Conservation (phyloP, 768 basidiomycete species). For the Leccinum variicolor region DNA sequence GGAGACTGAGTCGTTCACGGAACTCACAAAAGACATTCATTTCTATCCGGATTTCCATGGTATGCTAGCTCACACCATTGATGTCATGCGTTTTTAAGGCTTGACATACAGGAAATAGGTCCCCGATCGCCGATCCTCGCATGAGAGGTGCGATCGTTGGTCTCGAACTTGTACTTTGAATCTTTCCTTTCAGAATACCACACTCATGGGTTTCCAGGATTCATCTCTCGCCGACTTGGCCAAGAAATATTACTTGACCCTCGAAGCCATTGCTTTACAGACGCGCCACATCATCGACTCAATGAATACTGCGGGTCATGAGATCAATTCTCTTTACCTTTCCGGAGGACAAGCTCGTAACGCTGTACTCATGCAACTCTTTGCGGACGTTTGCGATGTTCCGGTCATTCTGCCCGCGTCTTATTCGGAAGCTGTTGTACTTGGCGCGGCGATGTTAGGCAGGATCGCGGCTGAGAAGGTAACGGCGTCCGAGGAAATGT, state of each 20-base stretch:
- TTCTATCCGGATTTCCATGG: slow-evolving; percentile 96
- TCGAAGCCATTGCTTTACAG: slow-evolving; percentile 92
- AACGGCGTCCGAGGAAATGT: slow-evolving; percentile 62
- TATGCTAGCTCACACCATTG: slow-evolving; percentile 23
- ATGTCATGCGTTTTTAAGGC: background rate
- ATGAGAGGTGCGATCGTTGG: slow-evolving; percentile 94
- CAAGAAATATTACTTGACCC: slow-evolving; percentile 83
- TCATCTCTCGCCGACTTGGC: slow-evolving; percentile 77
- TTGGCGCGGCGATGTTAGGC: slow-evolving; percentile 93
- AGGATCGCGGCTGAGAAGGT: slow-evolving; percentile 71
- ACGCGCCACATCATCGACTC: slow-evolving; percentile 91
- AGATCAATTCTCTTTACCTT: slow-evolving; percentile 83
- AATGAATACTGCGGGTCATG: slow-evolving; percentile 85
- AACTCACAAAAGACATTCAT: slow-evolving; percentile 87
- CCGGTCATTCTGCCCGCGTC: slow-evolving; percentile 80
- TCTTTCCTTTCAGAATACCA: background rate
- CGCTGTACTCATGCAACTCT: slow-evolving; percentile 77
- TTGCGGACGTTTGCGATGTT: slow-evolving; percentile 81
- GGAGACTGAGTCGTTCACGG: slow-evolving; percentile 61
- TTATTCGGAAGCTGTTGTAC: slow-evolving; percentile 78
- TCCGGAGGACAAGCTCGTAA: slow-evolving; percentile 94
- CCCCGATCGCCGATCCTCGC: slow-evolving; percentile 91
- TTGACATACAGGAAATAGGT: slow-evolving; percentile 73
- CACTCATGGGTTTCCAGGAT: slow-evolving; percentile 43
- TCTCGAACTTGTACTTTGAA: slow-evolving; percentile 60